A percentile compares a stretch with the other conserved stretches of the same genome.
Conservation (phyloP, 2,329 filamentous ascomycete genomes). For the Ophiostoma himal-ulmi region DNA sequence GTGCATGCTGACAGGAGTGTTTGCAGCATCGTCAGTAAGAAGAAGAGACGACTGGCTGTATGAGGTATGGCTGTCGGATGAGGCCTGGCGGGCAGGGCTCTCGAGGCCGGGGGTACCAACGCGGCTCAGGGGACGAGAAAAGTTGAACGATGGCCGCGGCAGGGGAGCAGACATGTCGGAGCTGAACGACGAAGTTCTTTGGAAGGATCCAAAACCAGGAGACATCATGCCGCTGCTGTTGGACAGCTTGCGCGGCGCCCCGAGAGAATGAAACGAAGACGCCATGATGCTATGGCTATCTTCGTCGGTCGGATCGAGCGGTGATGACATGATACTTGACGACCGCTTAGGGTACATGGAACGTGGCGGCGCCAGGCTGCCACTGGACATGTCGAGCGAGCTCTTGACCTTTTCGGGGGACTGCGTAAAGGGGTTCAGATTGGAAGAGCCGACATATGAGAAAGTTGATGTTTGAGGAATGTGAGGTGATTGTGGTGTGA, state of each 20-base stretch:
- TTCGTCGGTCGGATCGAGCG: slow-evolving; percentile 63
- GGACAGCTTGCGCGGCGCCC: slow-evolving; percentile 66
- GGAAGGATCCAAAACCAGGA: slow-evolving; percentile 55
- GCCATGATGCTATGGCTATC: slow-evolving; percentile 54
- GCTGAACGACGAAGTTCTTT: slow-evolving; percentile 75
- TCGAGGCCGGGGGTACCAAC: slow-evolving; percentile 56
- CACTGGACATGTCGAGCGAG: slow-evolving; percentile 44
- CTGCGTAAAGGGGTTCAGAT: slow-evolving; percentile 26
- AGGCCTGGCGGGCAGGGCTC: slow-evolving; percentile 56
- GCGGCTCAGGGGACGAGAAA: slow-evolving; percentile 82
- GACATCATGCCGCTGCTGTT: slow-evolving; percentile 57
- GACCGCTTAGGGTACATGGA: slow-evolving; percentile 47
- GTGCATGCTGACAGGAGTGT: slow-evolving; percentile 67
- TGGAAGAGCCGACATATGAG: slow-evolving; percentile 30
- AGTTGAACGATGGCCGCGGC: slow-evolving; percentile 78
- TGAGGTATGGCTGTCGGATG: slow-evolving; percentile 61
- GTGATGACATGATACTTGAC: slow-evolving; percentile 57
- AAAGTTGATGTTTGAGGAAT: slow-evolving; percentile 31
- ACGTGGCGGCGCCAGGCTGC: slow-evolving; percentile 47
- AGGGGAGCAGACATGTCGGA: slow-evolving; percentile 70
- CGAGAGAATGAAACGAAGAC: slow-evolving; percentile 55
- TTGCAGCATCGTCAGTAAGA: slow-evolving; percentile 57
- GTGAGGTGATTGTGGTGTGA: slow-evolving; percentile 15
- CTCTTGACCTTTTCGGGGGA: slow-evolving; percentile 43
- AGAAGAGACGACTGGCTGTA: slow-evolving; percentile 53